Conservation (phyloP, 2,329 filamentous ascomycete genomes). For the Intubia oerlemansii region DNA sequence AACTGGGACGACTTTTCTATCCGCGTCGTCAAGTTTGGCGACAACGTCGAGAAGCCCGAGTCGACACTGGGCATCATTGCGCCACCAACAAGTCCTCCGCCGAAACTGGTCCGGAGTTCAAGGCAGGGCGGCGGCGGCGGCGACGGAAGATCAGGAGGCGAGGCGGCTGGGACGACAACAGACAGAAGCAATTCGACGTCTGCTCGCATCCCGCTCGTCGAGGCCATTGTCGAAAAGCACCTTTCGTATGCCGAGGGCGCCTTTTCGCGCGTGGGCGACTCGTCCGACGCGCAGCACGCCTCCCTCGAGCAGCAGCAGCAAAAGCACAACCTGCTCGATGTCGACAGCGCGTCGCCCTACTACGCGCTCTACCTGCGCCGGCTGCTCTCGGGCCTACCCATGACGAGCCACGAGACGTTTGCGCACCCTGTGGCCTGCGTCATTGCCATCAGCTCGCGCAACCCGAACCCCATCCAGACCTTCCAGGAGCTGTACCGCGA, state of each 20-base stretch:
- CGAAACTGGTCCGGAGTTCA: conserved; percentile 3
- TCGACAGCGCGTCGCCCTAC: conserved; percentile 47
- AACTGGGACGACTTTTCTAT: conserved; percentile 80
- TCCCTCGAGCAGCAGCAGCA: conserved; percentile 9
- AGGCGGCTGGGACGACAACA: conserved; percentile 1
- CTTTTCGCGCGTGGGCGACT: conserved; percentile 10
- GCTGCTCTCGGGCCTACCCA: conserved; percentile 55
- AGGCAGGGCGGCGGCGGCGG: background rate
- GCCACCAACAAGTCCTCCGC: conserved; percentile 5
- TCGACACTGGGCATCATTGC: conserved; percentile 15
- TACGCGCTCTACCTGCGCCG: conserved; percentile 72
- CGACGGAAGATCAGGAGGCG: background rate
- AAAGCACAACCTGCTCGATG: conserved; percentile 16
- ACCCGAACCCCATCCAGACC: conserved; percentile 65
- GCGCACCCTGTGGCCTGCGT: conserved; percentile 85
- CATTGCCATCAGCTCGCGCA: conserved; percentile 85
- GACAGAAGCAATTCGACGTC: conserved; percentile 7
- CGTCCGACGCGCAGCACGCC: too few relatives aligned
- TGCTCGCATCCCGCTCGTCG: conserved; percentile 44
- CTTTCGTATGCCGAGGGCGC: conserved; percentile 52
- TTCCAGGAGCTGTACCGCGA: conserved; percentile 65
- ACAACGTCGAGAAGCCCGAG: conserved; percentile 30
- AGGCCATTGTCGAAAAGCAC: conserved; percentile 62
- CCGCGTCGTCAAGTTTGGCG: conserved; percentile 56
- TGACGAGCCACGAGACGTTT: conserved; percentile 80